Conservation (phyloP, 352 stramenopile genomes). For the Phytopythium aichiense region DNA sequence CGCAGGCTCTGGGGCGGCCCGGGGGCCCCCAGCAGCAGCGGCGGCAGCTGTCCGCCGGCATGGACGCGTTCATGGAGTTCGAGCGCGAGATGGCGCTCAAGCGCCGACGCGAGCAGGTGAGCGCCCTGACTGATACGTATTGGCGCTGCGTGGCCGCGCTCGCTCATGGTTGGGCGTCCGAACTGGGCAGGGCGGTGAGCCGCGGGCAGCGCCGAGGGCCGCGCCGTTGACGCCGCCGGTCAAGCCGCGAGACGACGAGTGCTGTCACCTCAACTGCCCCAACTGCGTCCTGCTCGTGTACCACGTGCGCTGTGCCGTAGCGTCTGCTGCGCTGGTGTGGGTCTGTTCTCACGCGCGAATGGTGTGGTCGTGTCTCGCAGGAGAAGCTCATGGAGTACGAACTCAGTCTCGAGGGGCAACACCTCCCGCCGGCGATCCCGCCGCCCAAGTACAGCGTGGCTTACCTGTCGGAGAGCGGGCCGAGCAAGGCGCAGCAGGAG, state of each 20-base stretch:
- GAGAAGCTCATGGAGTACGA: conserved; percentile 86
- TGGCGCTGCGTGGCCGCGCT: not conserved
- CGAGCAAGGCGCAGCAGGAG: conserved; percentile 16
- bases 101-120: conserved; percentile 33
- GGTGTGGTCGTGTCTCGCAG: conserved; percentile 18
- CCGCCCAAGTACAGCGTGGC: conserved; percentile 43
- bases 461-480: conserved; percentile 23
- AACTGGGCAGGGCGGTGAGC: conserved; percentile 15
- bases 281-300: conserved; percentile 87
- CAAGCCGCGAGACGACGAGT: conserved; percentile 76
- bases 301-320: conserved; percentile 31
- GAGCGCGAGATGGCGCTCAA: conserved; percentile 80
- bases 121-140: not conserved
- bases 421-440: conserved; percentile 22
- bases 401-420: conserved; percentile 35
- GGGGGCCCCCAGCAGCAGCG: conserved; percentile 8
- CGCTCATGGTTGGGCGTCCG: not conserved
- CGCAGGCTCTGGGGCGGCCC: not conserved
- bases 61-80: conserved; percentile 86
- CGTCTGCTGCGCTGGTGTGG: not conserved
- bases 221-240: conserved; percentile 45
- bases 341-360: not conserved
- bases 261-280: conserved; percentile 79
- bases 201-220: conserved; percentile 15
- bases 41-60: conserved; percentile 30